phyloP scores from a whole-genome alignment of 495 filamentous ascomycete genomes.

The Peziza echinospora region DNA sequence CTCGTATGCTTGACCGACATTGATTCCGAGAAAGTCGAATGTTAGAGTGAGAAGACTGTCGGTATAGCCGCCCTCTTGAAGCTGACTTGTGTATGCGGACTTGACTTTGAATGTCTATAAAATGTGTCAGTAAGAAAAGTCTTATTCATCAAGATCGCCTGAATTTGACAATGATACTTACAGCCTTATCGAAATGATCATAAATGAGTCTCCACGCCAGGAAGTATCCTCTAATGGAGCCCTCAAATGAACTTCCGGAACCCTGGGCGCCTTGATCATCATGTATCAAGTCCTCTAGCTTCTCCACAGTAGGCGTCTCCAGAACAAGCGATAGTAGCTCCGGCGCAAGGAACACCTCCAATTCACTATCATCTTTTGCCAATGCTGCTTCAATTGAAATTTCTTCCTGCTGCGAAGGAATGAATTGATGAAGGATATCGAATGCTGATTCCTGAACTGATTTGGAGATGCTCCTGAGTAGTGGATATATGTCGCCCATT shows the following conservation, averaged over 20 bases:
- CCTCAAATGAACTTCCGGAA: slow-evolving; percentile 22
- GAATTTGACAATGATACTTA: slow-evolving; percentile 20
- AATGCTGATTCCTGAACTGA: slow-evolving; percentile 63
- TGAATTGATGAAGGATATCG: slow-evolving; percentile 49
- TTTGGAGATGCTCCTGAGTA: slow-evolving; percentile 37
- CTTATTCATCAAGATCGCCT: neutral
- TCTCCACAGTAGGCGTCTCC: slow-evolving; percentile 13
- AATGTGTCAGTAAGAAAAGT: neutral
- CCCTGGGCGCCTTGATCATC: slow-evolving; percentile 25
- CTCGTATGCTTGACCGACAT: slow-evolving; percentile 44
- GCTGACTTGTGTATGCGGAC: slow-evolving; percentile 48
- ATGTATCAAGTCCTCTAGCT: slow-evolving; percentile 27
- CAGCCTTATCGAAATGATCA: slow-evolving; percentile 58
- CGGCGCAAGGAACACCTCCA: slow-evolving; percentile 22
- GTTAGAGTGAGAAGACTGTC: slow-evolving; percentile 50
- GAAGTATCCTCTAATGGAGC: slow-evolving; percentile 48
- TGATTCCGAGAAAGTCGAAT: slow-evolving; percentile 62
- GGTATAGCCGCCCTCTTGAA: slow-evolving; percentile 52
- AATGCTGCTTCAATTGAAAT: slow-evolving; percentile 51
- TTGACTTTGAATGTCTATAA: slow-evolving; percentile 51
- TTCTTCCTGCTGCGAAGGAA: slow-evolving; percentile 59
- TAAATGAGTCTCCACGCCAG: slow-evolving; percentile 81
- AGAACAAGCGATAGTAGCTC: slow-evolving; percentile 29
- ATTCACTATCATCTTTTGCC: slow-evolving; percentile 16
- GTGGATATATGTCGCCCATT: neutral